Percentiles rank a stretch among this genome's conserved stretches.
These are phyloP conservation scores for Acmispon strigosus DNA, from an alignment of 306 rosid genomes.

Conservation along the genomic window DNA sequence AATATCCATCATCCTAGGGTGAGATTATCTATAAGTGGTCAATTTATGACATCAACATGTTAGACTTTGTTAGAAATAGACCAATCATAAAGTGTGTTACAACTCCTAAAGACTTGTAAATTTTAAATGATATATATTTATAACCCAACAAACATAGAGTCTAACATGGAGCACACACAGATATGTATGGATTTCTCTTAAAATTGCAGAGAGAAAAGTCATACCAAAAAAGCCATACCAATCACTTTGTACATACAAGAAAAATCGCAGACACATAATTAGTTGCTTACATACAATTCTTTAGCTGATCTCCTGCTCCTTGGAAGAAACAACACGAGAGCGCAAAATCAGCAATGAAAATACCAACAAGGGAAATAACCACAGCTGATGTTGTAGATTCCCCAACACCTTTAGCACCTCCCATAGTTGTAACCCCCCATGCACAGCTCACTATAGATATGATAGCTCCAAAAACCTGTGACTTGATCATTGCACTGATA, in stretches of 20 bases:
- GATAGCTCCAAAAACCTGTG: conserved; percentile 85
- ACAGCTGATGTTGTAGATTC: conserved; percentile 97
- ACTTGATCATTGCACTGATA: conserved; percentile 86
- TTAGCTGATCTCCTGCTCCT: conserved; percentile 49
- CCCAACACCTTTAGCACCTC: conserved; percentile 97
- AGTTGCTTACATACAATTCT: no score
- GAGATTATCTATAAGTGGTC: no score
- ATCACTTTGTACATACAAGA: conserved; percentile 15
- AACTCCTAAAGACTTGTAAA: no score
- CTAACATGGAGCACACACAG: no score
- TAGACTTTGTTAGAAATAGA: no score
- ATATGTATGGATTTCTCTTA: no score
- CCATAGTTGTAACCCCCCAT: conserved; percentile 89
- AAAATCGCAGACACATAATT: conserved; percentile 14
- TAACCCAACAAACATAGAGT: no score
- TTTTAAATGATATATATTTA: no score
- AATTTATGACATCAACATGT: no score
- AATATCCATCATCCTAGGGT: no score
- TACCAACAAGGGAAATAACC: conserved; percentile 91
- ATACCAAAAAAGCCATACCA: background rate
- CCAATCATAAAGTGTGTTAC: no score
- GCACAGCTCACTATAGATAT: conserved; percentile 92
- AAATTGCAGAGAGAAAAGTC: no score
- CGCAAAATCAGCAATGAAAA: conserved; percentile 83
- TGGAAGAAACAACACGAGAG: conserved; percentile 84